Evolutionary conservation across 768 basidiomycete genomes (phyloP), one percentile per base, ranked within the genome.

Genomic region (Agrocybe pediades): DNA sequence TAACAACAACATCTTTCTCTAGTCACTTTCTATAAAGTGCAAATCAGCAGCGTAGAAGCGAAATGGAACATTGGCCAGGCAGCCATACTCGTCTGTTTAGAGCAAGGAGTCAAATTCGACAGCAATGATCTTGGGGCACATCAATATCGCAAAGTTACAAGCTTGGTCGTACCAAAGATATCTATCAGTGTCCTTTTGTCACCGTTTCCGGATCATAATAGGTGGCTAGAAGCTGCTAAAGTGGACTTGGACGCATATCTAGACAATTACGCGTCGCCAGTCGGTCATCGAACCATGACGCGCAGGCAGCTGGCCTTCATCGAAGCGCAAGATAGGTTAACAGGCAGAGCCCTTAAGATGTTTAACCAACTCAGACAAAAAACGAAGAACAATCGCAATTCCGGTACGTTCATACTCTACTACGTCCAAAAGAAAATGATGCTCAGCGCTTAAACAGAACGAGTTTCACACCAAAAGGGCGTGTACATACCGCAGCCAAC

Each of bases 1-100:
- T 53, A 33, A 61, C 16, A 29, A 53, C 49, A 30, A 24, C 41
- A 50, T 59, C 33, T 46, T 24, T 44, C 17, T 6, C 42, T 50
- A 96, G 95, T 93, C 27, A 97, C 95, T 0, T 92, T 96, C 62
- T 68, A 94, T 62, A 93, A 90, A 55, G 63, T 95, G 19, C 70
- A 78, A 0, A 26, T 92, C 25, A 76, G 74, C 39, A 63, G 75
- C 2, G 46, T 88, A 19, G 82, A 91, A 49, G 59, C 80, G 6
- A 80, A 81, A 3, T 84, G 87, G 74, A 72, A 72, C 53, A 78
- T 79, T 6, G 79, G 75, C 3, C 67, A 70, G 25, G 78, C 83
- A 19, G 85, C 85, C 0, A 26, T 88, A 9, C 74, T 85, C 21
- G 46, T 90, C 15, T 65, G 73, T 1, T 56, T 92, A 0, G 79